Base-by-base conservation (phyloP, 1,284 basidiomycete species). In the Xerocomus subilludens region DNA sequence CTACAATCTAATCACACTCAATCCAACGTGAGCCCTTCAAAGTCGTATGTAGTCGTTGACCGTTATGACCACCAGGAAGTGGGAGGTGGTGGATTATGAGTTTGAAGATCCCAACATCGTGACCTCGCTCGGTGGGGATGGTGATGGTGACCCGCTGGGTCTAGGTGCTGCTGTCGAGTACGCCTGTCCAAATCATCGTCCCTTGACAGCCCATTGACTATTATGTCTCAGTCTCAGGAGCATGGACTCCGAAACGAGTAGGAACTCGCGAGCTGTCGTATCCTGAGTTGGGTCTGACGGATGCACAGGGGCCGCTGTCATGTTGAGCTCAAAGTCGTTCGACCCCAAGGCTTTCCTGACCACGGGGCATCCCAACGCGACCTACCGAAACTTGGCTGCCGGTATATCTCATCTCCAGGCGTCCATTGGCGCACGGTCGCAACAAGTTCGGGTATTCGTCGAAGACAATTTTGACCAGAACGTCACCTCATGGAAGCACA, bases 391-490 rank as follows among this genome's bases (percentile, higher is more conserved):
- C 81, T 90, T 98, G 49, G 89, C 91, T 14, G 86, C 88, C 20
- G 97, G 96, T 2, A 94, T 96, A 49, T 82, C 88, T 0, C 90
- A 92, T 74, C 88, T 97, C 13, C 90, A 91, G 74, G 85, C 90
- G 32, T 93, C 94, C 27, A 92, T 98, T 75, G 97, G 98, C 80
- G 90, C 93, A 8, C 91, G 97, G 47, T 97, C 96, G 4, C 96
- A 98, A 80, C 98, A 97, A 35, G 93, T 99, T 74, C 90, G 97
- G 67, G 92, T 98, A 35, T 89, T 99, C 58, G 98, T 99, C 33
- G 96, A 99, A 84, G 96, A 98, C 80, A 98, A 99, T 85, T 99
- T 99, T 86, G 97, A 99, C 86, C 90, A 96, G 21, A 33, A 49
- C 36, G 64, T 73, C 69, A 62, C 74, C 75, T 76, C 70, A 74